Evolutionary conservation across 208 protist species (phyloP).

Genomic region (Trypanosoma cruzi): DNA sequence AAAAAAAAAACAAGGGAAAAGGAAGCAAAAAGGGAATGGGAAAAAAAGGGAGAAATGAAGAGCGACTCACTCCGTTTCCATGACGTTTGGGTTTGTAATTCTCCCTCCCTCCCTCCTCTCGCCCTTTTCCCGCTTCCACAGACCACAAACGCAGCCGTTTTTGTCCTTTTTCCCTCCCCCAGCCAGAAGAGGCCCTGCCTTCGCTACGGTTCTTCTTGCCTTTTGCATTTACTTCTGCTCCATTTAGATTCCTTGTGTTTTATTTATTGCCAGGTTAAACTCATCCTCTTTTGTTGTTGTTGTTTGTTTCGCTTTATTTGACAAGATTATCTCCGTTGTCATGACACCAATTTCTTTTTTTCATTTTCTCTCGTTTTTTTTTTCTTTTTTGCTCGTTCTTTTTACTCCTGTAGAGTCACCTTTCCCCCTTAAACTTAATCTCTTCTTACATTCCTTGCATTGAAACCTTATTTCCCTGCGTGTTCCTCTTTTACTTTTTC

Average conservation of each 20-base stretch:
- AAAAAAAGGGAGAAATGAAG: constrained; percentile 19
- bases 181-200: neutral
- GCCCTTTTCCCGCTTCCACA: neutral
- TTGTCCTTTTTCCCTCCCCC: neutral
- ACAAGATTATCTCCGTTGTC: neutral
- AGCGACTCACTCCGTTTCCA: neutral
- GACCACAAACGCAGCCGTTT: neutral
- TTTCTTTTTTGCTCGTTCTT: neutral
- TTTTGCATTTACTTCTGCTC: neutral
- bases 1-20: constrained; percentile 12
- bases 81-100: neutral
- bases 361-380: constrained; percentile 3
- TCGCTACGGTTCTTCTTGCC: neutral
- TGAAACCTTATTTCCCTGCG: neutral
- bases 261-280: neutral
- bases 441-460: too few relatives aligned
- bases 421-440: neutral
- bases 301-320: neutral
- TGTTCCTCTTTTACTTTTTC: neutral
- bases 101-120: neutral
- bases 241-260: neutral
- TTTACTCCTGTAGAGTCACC: too few relatives aligned
- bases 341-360: neutral
- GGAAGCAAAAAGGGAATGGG: constrained; percentile 22
- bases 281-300: neutral